A percentile compares a stretch with the other conserved stretches of the same genome.
phyloP scores from a whole-genome alignment of 2,329 filamentous ascomycete genomes.

The Alternaria postmessia region DNA sequence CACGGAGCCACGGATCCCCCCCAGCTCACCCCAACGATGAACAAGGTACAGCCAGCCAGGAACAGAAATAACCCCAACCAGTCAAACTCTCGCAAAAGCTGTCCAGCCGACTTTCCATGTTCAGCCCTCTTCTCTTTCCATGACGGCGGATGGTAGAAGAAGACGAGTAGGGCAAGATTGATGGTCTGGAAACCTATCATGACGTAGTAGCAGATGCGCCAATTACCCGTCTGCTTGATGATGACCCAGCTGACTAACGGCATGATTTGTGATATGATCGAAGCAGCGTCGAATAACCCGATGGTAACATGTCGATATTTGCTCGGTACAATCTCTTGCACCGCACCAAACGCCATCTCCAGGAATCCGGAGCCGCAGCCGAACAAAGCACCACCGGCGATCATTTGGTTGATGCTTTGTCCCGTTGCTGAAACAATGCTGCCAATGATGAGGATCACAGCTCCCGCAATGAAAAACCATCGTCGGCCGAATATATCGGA shows the following conservation, averaged over 20 bases:
- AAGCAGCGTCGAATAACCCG: constrained; percentile 46
- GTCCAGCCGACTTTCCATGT: constrained; percentile 33
- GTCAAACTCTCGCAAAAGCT: constrained; percentile 38
- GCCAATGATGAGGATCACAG: constrained; percentile 46
- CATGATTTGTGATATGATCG: constrained; percentile 44
- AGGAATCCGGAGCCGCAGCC: constrained; percentile 53
- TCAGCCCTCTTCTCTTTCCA: constrained; percentile 47
- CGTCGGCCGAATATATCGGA: constrained; percentile 53
- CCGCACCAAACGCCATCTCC: constrained; percentile 52
- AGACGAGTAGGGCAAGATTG: constrained; percentile 31
- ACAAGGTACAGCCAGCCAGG: constrained; percentile 38
- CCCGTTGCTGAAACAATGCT: constrained; percentile 53
- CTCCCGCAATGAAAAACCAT: constrained; percentile 47
- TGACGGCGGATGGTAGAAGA: constrained; percentile 50
- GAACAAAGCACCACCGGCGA: constrained; percentile 52
- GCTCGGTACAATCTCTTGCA: constrained; percentile 52
- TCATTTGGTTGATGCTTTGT: constrained; percentile 52
- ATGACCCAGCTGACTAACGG: constrained; percentile 43
- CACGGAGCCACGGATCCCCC: constrained; percentile 39
- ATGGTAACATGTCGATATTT: constrained; percentile 51
- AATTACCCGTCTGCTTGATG: constrained; percentile 39
- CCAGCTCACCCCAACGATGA: constrained; percentile 43
- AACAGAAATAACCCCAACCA: constrained; percentile 41
- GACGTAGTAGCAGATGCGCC: constrained; percentile 43
- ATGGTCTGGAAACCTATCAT: constrained; percentile 45